Evolutionary conservation across 345 rosid species (phyloP), one percentile per base, ranked within the genome.

Genomic region (Hibiscus tridactylites): DNA sequence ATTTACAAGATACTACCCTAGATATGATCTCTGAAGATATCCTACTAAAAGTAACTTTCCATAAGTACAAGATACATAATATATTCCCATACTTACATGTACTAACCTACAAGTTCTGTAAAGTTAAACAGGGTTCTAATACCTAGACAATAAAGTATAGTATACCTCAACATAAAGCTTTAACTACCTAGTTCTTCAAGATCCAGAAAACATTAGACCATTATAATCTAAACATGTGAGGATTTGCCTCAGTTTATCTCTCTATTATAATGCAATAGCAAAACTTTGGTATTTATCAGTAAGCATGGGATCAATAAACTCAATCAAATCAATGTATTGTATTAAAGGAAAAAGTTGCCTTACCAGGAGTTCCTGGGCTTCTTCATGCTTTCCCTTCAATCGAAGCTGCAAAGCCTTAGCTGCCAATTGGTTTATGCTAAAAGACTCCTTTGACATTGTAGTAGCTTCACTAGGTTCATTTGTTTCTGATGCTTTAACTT

Each of bases 401-500:
- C 90, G 93, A 59, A 91, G 90, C 81, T 88, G 99, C 81, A 88
- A 66, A 16, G 97, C 97, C 83, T 89, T 95, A 63, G 99, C 97
- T 57, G 93, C 93, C 69, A 90, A 71, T 73, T 90, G 88, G 79
- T 95, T 95, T 62, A 90, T 85, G 77, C 88, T 89, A 77, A 86
- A 73, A 39, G 71, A 77, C 73, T 85, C 87, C 31, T 68, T 70
- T 74, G 65, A 63, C 6, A 77, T 72, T 24, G 61, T 13, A 71
- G 69, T 70, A 56, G 37, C 75, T 78, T 79, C 91, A 15, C 26
- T 60, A 65, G 71, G 77, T 68, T 63, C 72, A 11, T 63, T 67
- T 62, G 53, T 58, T 68, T 81, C 77, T 50, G 58, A 62, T 17
- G 73, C 54, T 59, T 68, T 73, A 58, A 60, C 65, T 46, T 73